Evolutionary conservation across 345 rosid genomes (phyloP).

Genomic region (Psidium guajava): DNA sequence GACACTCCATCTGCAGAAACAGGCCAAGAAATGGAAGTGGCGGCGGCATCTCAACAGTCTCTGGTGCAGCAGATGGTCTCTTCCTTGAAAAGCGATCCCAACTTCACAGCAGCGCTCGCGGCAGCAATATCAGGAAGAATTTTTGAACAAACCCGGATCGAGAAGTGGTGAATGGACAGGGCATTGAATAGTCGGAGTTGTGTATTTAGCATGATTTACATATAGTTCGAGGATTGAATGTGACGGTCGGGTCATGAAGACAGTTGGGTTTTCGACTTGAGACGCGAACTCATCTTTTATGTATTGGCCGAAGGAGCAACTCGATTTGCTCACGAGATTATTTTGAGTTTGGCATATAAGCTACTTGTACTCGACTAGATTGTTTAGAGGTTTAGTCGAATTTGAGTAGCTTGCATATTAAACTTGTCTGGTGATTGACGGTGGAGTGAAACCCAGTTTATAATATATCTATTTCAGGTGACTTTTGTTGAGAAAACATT

Average conservation of each 20-base stretch:
- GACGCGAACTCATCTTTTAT: background rate
- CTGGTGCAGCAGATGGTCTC: constrained; percentile 69
- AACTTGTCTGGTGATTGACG: background rate
- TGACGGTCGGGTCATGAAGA: background rate
- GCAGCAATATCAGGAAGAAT: constrained; percentile 66
- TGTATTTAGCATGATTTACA: background rate
- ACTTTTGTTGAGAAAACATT: too few relatives aligned
- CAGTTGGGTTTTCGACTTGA: background rate
- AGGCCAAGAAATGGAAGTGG: constrained; percentile 9
- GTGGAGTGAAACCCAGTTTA: background rate
- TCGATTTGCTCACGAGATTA: background rate
- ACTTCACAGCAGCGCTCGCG: constrained; percentile 66
- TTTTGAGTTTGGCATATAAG: background rate
- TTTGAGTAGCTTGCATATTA: background rate
- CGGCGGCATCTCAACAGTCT: constrained; percentile 25
- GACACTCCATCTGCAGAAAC: background rate
- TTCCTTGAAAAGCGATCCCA: constrained; percentile 65
- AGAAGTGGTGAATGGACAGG: background rate
- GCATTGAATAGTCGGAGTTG: background rate
- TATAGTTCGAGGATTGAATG: background rate
- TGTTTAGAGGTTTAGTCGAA: background rate
- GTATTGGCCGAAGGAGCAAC: background rate
- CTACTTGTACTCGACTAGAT: background rate
- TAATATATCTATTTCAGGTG: background rate
- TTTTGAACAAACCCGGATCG: constrained; percentile 10